phyloP scores from a whole-genome alignment of 1,139 yeast genomes.

The Pichia sp. region DNA sequence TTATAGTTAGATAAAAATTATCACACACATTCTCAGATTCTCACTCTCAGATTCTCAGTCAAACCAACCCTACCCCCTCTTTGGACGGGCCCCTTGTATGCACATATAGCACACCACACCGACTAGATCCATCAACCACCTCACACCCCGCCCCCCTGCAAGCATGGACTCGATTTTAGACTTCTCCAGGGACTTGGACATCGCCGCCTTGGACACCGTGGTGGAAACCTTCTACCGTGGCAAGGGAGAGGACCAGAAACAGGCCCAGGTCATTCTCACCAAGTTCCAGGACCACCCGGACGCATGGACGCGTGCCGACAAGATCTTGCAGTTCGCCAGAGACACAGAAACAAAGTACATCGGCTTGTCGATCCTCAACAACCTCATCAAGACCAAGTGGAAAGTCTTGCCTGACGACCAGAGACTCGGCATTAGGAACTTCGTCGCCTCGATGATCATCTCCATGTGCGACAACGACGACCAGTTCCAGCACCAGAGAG shows the following conservation, averaged over 20 bases:
- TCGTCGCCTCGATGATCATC: slow-evolving; percentile 89
- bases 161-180: slow-evolving; percentile 84
- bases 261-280: slow-evolving; percentile 79
- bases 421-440: slow-evolving; percentile 83
- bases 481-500: slow-evolving; percentile 69
- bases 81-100: neutral
- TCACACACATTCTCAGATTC: neutral
- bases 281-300: slow-evolving; percentile 93
- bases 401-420: slow-evolving; percentile 85
- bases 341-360: slow-evolving; percentile 89
- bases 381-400: slow-evolving; percentile 89
- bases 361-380: slow-evolving; percentile 86
- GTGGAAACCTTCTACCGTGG: slow-evolving; percentile 87
- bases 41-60: neutral
- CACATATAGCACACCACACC: neutral
- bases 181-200: slow-evolving; percentile 79
- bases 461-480: slow-evolving; percentile 83
- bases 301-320: slow-evolving; percentile 93
- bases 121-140: neutral
- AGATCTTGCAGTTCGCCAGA: slow-evolving; percentile 71
- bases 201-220: slow-evolving; percentile 71
- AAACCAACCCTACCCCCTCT: neutral
- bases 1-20: neutral
- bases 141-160: neutral
- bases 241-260: slow-evolving; percentile 72